A percentile compares a stretch with the other conserved stretches of the same genome.
Evolutionary conservation across 306 rosid species (phyloP).

Genomic region (Lagenaria siceraria): DNA sequence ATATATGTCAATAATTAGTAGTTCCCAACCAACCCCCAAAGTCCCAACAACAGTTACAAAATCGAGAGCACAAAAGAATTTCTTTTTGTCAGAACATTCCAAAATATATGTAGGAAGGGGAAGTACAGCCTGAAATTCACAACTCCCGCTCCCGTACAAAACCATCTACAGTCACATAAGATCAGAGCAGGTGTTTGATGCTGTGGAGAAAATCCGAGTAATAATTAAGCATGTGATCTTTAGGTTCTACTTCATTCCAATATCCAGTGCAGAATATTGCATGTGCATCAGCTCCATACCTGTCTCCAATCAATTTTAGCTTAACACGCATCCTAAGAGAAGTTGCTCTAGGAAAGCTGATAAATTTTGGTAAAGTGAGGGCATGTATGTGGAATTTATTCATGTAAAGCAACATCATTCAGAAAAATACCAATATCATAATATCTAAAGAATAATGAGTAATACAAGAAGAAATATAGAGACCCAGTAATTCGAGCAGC

Average conservation of each 20-base stretch:
- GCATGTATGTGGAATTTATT: no score
- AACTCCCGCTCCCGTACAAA: background rate
- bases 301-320: background rate
- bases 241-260: conserved; percentile 32
- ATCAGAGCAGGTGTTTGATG: background rate
- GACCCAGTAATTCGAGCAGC: background rate
- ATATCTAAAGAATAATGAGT: background rate
- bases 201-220: conserved; percentile 40
- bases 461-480: background rate
- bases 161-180: background rate
- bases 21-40: no score
- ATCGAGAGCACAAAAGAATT: background rate
- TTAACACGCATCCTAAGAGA: no score
- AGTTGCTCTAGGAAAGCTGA: no score
- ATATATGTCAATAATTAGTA: background rate
- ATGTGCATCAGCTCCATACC: conserved; percentile 66
- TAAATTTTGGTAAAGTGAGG: no score
- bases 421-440: background rate
- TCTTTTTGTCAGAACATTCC: background rate
- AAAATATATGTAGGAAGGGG: background rate
- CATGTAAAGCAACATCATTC: no score
- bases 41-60: background rate
- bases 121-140: background rate
- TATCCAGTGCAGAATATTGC: conserved; percentile 49
- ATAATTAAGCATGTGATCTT: conserved; percentile 30